Evolutionary conservation across 2,329 filamentous ascomycete species (phyloP).

Genomic region (Ophiocordyceps camponoti-leonardi): DNA sequence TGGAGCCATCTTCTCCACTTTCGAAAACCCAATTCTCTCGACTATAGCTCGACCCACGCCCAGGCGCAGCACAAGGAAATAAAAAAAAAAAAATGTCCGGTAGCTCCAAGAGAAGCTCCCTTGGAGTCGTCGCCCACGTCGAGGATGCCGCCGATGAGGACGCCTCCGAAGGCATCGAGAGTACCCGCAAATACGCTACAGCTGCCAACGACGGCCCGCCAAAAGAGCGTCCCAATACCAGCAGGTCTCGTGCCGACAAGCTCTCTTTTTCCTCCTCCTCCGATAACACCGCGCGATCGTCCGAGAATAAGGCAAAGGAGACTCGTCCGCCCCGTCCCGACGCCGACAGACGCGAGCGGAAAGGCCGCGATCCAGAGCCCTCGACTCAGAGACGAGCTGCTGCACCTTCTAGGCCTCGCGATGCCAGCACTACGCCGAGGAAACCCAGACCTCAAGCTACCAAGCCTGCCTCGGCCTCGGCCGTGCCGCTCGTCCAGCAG

Average conservation of each 20-base stretch:
- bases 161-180: slow-evolving; percentile 19
- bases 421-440: slow-evolving; percentile 9
- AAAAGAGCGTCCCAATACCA: slow-evolving; percentile 34
- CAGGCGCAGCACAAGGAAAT: neutral
- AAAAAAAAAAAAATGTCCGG: slow-evolving; percentile 21
- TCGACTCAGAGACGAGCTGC: slow-evolving; percentile 4
- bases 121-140: slow-evolving; percentile 21
- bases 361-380: neutral
- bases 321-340: slow-evolving; percentile 7
- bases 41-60: neutral
- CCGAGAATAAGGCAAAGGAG: slow-evolving; percentile 11
- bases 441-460: slow-evolving; percentile 12
- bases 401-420: slow-evolving; percentile 3
- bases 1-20: neutral
- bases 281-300: slow-evolving; percentile 23
- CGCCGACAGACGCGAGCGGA: slow-evolving; percentile 1
- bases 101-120: slow-evolving; percentile 11
- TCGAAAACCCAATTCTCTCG: neutral
- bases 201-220: slow-evolving; percentile 16
- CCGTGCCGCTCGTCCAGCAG: slow-evolving; percentile 15
- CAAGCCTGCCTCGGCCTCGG: slow-evolving; percentile 12
- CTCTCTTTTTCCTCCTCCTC: slow-evolving; percentile 7
- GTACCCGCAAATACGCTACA: slow-evolving; percentile 26
- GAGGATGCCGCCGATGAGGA: slow-evolving; percentile 35
- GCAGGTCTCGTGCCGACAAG: slow-evolving; percentile 26